A percentile compares a stretch with the other conserved stretches of the same genome.
These are phyloP conservation scores for Boletus insuetus DNA, from an alignment of 768 basidiomycete genomes.

Conservation along the genomic window DNA sequence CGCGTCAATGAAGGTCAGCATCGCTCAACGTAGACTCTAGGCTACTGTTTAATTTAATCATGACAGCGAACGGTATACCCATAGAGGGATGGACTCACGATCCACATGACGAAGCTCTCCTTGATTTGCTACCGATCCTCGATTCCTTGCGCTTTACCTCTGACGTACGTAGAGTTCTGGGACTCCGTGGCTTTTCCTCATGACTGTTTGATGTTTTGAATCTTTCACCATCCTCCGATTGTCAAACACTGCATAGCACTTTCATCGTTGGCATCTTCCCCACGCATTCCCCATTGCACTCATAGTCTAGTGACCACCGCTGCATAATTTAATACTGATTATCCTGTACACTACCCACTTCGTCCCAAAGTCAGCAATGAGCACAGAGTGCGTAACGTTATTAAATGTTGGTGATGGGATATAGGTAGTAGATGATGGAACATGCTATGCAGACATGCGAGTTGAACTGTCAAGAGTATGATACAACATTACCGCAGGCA, in stretches of 20 bases:
- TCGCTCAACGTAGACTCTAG: background rate
- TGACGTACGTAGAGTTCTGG: constrained; percentile 91
- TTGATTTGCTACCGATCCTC: constrained; percentile 92
- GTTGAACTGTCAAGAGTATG: background rate
- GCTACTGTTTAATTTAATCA: background rate
- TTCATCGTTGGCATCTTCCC: constrained; percentile 22
- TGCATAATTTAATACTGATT: constrained; percentile 40
- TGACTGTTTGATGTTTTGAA: constrained; percentile 14
- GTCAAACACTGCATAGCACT: constrained; percentile 22
- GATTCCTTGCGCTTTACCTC: constrained; percentile 95
- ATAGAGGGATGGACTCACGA: constrained; percentile 99
- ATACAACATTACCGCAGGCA: constrained; percentile 10
- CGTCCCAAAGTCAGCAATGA: constrained; percentile 21
- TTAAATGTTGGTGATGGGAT: constrained; percentile 33
- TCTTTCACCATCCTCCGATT: constrained; percentile 3
- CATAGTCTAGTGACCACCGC: constrained; percentile 29
- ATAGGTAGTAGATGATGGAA: constrained; percentile 32
- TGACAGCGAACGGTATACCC: constrained; percentile 91
- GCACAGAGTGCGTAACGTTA: constrained; percentile 20
- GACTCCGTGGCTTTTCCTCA: constrained; percentile 57
- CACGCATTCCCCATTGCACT: constrained; percentile 20
- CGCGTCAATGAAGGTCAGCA: constrained; percentile 83
- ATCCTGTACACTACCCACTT: constrained; percentile 35
- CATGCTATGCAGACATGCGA: constrained; percentile 15
- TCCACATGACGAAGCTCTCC: constrained; percentile 92